These are phyloP conservation scores for Amanita pseudoporphyria DNA, from an alignment of 768 basidiomycete genomes.

Conservation along the genomic window DNA sequence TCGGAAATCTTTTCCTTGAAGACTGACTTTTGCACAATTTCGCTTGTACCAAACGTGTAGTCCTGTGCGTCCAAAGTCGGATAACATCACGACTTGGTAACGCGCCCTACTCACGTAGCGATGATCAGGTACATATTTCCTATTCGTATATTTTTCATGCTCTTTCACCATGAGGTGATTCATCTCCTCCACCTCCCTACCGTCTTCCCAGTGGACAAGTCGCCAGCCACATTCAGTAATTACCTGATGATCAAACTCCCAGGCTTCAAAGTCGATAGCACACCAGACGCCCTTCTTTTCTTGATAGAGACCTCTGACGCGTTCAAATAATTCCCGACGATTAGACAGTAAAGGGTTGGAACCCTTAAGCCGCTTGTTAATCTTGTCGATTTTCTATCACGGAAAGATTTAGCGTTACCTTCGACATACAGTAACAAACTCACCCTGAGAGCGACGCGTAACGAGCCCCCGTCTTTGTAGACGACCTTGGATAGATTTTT, in stretches of 20 bases:
- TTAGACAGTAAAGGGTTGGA: constrained; percentile 42
- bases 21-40: constrained; percentile 36
- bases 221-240: constrained; percentile 85
- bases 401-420: neutral
- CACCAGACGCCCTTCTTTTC: constrained; percentile 63
- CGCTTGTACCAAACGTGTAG: constrained; percentile 59
- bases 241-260: constrained; percentile 66
- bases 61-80: constrained; percentile 28
- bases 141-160: constrained; percentile 45
- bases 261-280: constrained; percentile 75
- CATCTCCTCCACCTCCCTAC: constrained; percentile 32
- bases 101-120: constrained; percentile 34
- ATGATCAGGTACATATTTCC: constrained; percentile 52
- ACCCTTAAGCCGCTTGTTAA: constrained; percentile 69
- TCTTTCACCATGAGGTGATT: constrained; percentile 63
- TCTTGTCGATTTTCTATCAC: constrained; percentile 61
- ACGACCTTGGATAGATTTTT: constrained; percentile 47
- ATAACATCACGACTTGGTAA: neutral
- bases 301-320: constrained; percentile 52
- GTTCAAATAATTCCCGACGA: constrained; percentile 60
- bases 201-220: constrained; percentile 44
- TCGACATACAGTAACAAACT: neutral
- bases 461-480: constrained; percentile 41
- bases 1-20: constrained; percentile 44
- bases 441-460: constrained; percentile 57